A percentile compares a stretch with the other conserved stretches of the same genome.
These are phyloP conservation scores for Aspergillus neoniger DNA, from an alignment of 2,329 filamentous ascomycete species.

Conservation along the genomic window DNA sequence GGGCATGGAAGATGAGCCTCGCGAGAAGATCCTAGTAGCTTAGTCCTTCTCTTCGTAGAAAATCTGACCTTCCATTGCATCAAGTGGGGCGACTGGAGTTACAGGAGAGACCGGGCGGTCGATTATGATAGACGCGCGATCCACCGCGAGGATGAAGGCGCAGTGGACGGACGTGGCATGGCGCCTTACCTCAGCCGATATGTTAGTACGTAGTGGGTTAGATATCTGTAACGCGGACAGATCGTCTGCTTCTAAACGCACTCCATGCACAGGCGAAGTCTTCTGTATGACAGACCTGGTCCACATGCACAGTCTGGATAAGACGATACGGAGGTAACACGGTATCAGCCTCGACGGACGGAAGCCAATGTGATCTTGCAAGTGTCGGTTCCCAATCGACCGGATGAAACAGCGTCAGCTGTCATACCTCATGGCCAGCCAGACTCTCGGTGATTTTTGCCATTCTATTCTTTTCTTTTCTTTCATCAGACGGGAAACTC, in stretches of 20 bases:
- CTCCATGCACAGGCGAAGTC: not conserved
- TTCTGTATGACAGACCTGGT: not conserved
- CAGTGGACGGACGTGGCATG: not conserved
- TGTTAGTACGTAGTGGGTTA: not conserved
- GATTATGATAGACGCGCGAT: slow-evolving; percentile 1
- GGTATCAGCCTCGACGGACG: slow-evolving; percentile 9
- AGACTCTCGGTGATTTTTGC: not conserved
- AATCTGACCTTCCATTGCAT: not conserved
- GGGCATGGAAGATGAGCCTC: not conserved
- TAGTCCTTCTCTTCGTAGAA: slow-evolving; percentile 1
- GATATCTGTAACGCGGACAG: not conserved
- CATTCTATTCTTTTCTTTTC: not conserved
- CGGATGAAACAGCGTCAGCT: slow-evolving; percentile 19
- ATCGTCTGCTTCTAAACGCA: not conserved
- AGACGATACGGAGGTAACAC: slow-evolving; percentile 4
- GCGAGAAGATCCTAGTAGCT: not conserved
- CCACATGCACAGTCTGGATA: not conserved
- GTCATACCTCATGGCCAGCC: not conserved
- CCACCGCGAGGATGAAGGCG: not conserved
- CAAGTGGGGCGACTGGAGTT: not conserved
- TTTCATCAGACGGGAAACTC: not conserved
- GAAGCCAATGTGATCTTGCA: not conserved
- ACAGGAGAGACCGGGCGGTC: not conserved
- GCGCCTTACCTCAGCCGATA: not conserved
- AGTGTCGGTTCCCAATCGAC: slow-evolving; percentile 11